Base-by-base conservation (phyloP, 2,329 filamentous ascomycete species). In the Aureobasidium zeae region DNA sequence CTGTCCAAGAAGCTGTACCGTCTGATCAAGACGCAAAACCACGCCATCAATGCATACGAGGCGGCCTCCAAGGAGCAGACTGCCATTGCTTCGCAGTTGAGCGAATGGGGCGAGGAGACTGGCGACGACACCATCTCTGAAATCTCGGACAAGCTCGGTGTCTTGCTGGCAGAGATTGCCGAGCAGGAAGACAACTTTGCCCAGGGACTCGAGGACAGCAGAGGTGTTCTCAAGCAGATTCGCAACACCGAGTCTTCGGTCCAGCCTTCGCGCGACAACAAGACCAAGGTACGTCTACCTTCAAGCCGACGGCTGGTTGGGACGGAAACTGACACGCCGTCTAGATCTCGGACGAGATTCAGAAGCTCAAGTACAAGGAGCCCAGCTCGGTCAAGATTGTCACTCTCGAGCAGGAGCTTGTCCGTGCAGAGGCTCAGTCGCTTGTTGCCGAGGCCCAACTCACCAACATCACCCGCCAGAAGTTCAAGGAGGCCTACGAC, bases 371-470 rank as follows among this genome's bases (percentile, higher is more conserved):
- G 72, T 76, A 82, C 64, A 95, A 91, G 70, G 91, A 96, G 65
- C 87, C 88, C 5, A 77, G 83, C 59, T 93, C 82, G 58, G 73
- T 84, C 21, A 84, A 79, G 60, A 70, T 96, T 44, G 79, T 86
- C 25, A 82, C 82, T 16, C 73, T 96, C 43, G 91, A 98, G 70
- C 91, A 98, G 69, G 91, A 96, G 70, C 79, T 98, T 42, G 88
- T 98, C 42, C 76, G 91, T 52, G 88, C 89, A 17, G 91, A 98
- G 71, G 91, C 91, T 3, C 88, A 96, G 70, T 93, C 86, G 57
- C 67, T 98, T 47, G 91, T 98, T 37, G 91, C 91, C 1, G 91
- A 98, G 67, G 91, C 91, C 16, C 91, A 98, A 65, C 72, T 98
- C 62, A 89, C 84, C 58, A 98, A 98, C 63, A 79, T 94, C 54